phyloP scores from a whole-genome alignment of 2,329 filamentous ascomycete genomes.

The Chaetomium globosum region DNA sequence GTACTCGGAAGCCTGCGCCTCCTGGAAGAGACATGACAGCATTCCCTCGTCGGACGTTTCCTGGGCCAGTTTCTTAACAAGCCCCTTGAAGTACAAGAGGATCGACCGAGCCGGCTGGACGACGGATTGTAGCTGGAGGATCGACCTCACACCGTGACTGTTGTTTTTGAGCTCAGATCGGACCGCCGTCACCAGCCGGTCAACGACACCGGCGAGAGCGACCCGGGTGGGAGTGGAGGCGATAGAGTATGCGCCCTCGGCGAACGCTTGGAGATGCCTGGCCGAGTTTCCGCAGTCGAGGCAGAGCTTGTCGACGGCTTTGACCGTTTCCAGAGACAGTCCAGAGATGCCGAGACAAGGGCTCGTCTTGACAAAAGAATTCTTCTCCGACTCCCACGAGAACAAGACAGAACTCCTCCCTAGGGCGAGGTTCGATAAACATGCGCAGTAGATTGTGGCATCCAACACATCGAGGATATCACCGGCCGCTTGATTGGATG shows the following conservation, averaged over 20 bases:
- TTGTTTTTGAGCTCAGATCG: slow-evolving; percentile 53
- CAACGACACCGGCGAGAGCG: slow-evolving; percentile 56
- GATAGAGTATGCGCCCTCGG: slow-evolving; percentile 50
- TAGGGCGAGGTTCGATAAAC: slow-evolving; percentile 67
- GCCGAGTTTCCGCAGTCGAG: slow-evolving; percentile 53
- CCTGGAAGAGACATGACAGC: slow-evolving; percentile 63
- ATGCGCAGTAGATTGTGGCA: slow-evolving; percentile 54
- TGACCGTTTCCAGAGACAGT: slow-evolving; percentile 55
- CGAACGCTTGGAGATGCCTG: slow-evolving; percentile 51
- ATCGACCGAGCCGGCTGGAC: slow-evolving; percentile 53
- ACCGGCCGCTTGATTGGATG: slow-evolving; percentile 45
- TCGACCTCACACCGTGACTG: slow-evolving; percentile 48
- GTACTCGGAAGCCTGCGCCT: slow-evolving; percentile 66
- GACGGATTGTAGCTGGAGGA: slow-evolving; percentile 57
- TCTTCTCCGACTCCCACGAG: slow-evolving; percentile 56
- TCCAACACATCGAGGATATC: slow-evolving; percentile 49
- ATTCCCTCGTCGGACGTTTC: slow-evolving; percentile 61
- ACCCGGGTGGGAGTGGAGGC: slow-evolving; percentile 52
- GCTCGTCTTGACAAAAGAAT: slow-evolving; percentile 55
- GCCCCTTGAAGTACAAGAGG: slow-evolving; percentile 54
- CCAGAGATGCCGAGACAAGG: slow-evolving; percentile 57
- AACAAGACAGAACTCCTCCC: slow-evolving; percentile 75
- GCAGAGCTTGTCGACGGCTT: slow-evolving; percentile 52
- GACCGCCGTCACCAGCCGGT: slow-evolving; percentile 52
- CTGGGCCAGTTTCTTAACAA: slow-evolving; percentile 53